Conservation (phyloP, 805 yeast species). For the Candida palmyrensis region DNA sequence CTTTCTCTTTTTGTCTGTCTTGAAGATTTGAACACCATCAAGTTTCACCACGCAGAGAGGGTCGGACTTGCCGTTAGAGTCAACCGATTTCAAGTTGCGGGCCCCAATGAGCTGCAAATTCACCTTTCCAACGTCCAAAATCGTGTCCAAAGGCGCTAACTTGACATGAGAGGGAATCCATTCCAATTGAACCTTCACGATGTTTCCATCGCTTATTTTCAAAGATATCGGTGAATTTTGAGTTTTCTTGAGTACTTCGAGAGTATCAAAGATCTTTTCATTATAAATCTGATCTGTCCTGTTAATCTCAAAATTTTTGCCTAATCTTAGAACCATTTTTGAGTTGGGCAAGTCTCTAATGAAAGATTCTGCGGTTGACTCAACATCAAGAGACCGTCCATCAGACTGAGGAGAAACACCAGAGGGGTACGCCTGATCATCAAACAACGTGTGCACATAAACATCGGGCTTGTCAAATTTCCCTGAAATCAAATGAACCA, state of each 20-base stretch:
- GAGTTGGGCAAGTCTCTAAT: conserved; percentile 70
- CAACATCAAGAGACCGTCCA: conserved; percentile 37
- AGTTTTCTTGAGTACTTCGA: conserved; percentile 49
- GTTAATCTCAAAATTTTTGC: conserved; percentile 46
- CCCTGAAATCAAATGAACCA: conserved; percentile 50
- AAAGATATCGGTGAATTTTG: conserved; percentile 43
- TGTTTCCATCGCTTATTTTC: conserved; percentile 33
- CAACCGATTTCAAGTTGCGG: conserved; percentile 50
- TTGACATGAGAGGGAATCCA: conserved; percentile 54
- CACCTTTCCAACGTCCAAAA: conserved; percentile 63
- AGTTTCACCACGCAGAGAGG: conserved; percentile 54
- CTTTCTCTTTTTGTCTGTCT: conserved; percentile 59
- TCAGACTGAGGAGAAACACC: conserved; percentile 46
- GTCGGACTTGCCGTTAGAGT: conserved; percentile 73
- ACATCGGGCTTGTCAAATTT: conserved; percentile 42
- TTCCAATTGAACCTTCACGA: conserved; percentile 47
- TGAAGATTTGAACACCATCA: conserved; percentile 51
- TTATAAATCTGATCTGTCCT: conserved; percentile 44
- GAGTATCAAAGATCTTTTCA: conserved; percentile 46
- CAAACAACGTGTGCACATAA: conserved; percentile 56
- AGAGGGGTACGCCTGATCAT: conserved; percentile 59
- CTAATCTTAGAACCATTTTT: conserved; percentile 48
- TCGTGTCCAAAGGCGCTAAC: conserved; percentile 54
- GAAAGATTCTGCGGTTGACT: conserved; percentile 54
- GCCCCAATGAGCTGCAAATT: conserved; percentile 55